A percentile compares a stretch with the other conserved stretches of the same genome.
Conservation (phyloP, 1,284 basidiomycete genomes). For the Puccinia horiana region DNA sequence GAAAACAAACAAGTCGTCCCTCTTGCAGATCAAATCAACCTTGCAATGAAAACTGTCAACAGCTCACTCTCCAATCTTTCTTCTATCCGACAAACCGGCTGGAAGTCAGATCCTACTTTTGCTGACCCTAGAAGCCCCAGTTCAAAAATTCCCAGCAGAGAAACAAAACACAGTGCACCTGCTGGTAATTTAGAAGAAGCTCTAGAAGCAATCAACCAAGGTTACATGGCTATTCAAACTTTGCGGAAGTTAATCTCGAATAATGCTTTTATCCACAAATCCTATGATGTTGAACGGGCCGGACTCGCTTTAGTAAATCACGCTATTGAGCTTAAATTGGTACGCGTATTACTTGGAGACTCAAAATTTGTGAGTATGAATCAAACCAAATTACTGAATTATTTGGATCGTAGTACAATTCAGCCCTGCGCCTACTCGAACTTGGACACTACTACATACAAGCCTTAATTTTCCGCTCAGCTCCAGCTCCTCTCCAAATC, state of each 20-base stretch:
- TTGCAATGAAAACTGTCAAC: slow-evolving; percentile 42
- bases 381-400: slow-evolving; percentile 1
- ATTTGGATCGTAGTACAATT: slow-evolving; percentile 34
- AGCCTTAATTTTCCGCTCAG: slow-evolving; percentile 10
- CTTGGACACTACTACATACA: slow-evolving; percentile 35
- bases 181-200: slow-evolving; percentile 19
- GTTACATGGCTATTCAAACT: slow-evolving; percentile 24
- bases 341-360: neutral
- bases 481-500: neutral
- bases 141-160: neutral
- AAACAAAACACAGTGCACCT: neutral
- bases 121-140: neutral
- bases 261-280: neutral
- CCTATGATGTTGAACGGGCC: slow-evolving; percentile 40
- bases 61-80: slow-evolving; percentile 31
- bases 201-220: slow-evolving; percentile 18
- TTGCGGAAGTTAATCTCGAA: slow-evolving; percentile 27
- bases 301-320: slow-evolving; percentile 47
- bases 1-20: slow-evolving; percentile 11
- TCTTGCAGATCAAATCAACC: slow-evolving; percentile 21
- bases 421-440: slow-evolving; percentile 44
- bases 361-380: neutral
- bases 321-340: slow-evolving; percentile 42
- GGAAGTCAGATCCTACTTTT: slow-evolving; percentile 25
- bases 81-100: slow-evolving; percentile 28